A percentile compares a stretch with the other conserved stretches of the same genome.
phyloP scores from a whole-genome alignment of 2,329 filamentous ascomycete species.

The Colletotrichum paranaense region DNA sequence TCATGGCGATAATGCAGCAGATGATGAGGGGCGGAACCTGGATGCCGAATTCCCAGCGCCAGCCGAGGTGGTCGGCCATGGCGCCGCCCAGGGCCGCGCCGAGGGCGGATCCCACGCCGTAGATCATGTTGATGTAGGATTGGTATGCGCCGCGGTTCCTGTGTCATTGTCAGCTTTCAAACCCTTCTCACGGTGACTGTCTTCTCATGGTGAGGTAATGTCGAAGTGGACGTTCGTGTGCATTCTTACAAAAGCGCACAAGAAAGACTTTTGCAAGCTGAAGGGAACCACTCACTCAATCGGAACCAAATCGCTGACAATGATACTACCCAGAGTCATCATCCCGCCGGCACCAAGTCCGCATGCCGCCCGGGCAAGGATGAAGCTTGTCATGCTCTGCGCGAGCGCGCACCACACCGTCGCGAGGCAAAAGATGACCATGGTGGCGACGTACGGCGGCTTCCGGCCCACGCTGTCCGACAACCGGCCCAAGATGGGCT shows the following conservation, averaged over 20 bases:
- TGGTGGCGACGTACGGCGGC: slow-evolving; percentile 71
- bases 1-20: slow-evolving; percentile 55
- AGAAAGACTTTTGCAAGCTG: background rate
- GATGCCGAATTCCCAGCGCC: slow-evolving; percentile 78
- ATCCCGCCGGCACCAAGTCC: slow-evolving; percentile 80
- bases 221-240: background rate
- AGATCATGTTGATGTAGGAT: slow-evolving; percentile 75
- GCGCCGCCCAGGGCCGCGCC: slow-evolving; percentile 78
- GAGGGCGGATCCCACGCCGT: slow-evolving; percentile 66
- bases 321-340: slow-evolving; percentile 75
- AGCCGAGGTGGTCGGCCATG: slow-evolving; percentile 77
- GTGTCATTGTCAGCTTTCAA: background rate
- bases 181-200: background rate
- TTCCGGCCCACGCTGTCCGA: slow-evolving; percentile 81
- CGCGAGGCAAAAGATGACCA: slow-evolving; percentile 71
- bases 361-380: slow-evolving; percentile 76
- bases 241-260: no score
- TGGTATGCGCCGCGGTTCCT: slow-evolving; percentile 76
- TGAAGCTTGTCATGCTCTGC: slow-evolving; percentile 74
- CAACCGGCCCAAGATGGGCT: slow-evolving; percentile 79
- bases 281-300: slow-evolving; percentile 65
- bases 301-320: slow-evolving; percentile 79
- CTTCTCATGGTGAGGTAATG: background rate
- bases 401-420: slow-evolving; percentile 79
- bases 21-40: slow-evolving; percentile 65